Percentiles rank a stretch among this genome's conserved stretches.
Evolutionary conservation across 805 yeast species (phyloP).

Genomic region (Candida endomychidarum): DNA sequence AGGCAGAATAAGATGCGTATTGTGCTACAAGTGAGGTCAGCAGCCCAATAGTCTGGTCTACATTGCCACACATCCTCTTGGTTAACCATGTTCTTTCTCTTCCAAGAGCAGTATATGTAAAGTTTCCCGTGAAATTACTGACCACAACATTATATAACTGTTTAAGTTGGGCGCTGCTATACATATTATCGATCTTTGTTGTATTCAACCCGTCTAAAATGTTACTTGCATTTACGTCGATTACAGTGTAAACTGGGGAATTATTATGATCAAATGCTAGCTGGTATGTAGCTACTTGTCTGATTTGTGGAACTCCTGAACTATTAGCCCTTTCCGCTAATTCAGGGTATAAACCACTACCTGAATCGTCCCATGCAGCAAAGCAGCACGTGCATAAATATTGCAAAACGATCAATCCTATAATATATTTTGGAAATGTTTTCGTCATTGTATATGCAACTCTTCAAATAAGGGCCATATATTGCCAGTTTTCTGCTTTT

Average conservation of each 20-base stretch:
- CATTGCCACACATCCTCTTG: neutral
- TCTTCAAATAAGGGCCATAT: neutral
- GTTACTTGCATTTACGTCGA: conserved; percentile 1
- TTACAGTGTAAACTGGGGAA: neutral
- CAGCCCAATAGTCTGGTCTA: neutral
- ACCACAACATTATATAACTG: conserved; percentile 1
- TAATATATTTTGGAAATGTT: neutral
- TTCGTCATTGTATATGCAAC: neutral
- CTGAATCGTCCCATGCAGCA: neutral
- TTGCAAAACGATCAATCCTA: neutral
- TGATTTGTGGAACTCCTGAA: neutral
- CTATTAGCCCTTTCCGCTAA: neutral
- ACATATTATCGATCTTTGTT: neutral
- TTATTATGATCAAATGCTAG: neutral
- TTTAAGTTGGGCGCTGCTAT: conserved; percentile 1
- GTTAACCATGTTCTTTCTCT: neutral
- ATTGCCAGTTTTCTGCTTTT: no score
- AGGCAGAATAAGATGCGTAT: neutral
- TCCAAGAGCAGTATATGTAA: neutral
- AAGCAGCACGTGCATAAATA: neutral
- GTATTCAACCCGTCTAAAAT: conserved; percentile 1
- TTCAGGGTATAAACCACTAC: neutral
- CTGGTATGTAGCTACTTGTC: conserved; percentile 1
- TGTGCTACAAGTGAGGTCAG: conserved; percentile 1
- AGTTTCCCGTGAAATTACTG: conserved; percentile 1